Base-by-base conservation (phyloP, 306 rosid genomes). In the Senna tora region DNA sequence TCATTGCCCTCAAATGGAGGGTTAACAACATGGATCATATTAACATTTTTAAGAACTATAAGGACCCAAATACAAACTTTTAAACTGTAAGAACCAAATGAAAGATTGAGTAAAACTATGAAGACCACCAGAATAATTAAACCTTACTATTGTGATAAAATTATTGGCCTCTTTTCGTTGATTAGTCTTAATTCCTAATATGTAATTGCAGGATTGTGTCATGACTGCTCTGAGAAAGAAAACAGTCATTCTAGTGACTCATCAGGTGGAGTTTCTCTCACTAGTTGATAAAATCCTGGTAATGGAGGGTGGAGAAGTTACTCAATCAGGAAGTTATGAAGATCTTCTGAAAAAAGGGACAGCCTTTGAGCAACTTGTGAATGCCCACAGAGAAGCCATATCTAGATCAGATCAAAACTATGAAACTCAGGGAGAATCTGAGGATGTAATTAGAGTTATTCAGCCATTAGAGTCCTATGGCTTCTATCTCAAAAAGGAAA, bases 201-300 rank as follows among this genome's bases (percentile, higher is more conserved):
- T 6, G 43, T 56, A 15, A 70, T 52, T 69, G 70, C 88, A 92
- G 96, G 94, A 89, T 10, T 92, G 97, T 51, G 92, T 87, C 60
- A 86, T 86, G 90, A 39, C 74, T 19, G 79, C 89, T 78, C 82
- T 92, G 15, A 76, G 75, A 55, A 69, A 74, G 46, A 92, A 92
- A 78, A 87, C 87, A 22, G 92, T 92, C 8, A 80, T 92, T 59
- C 89, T 89, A 13, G 96, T 86, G 69, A 92, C 93, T 65, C 97
- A 92, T 80, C 97, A 89, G 83, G 92, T 92, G 42, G 97, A 89
- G 73, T 92, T 92, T 47, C 87, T 92, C 28, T 76, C 93, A 9
- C 69, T 81, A 69, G 92, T 84, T 46, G 92, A 87, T 74, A 83
- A 75, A 68, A 86, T 89, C 71, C 60, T 89, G 90, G 97, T 87